Base-by-base conservation (phyloP, 495 filamentous ascomycete genomes). In the Lindgomyces ingoldianus region DNA sequence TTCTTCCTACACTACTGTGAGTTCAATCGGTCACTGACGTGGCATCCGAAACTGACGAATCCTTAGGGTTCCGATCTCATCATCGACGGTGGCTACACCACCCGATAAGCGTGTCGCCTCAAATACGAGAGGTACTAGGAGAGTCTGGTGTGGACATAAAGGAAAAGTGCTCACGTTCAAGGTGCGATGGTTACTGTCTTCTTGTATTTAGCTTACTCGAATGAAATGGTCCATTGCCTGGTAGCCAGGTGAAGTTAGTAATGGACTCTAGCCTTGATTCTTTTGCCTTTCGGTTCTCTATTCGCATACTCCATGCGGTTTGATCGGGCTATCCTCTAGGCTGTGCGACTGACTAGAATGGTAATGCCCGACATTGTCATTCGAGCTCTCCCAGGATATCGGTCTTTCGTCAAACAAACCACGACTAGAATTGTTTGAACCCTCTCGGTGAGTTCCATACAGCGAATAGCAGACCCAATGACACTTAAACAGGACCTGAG, bases 1-100 rank as follows among this genome's bases (percentile, higher is more conserved):
- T 1, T 81, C 85, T 4, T 86, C 87, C 42, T 96, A 93, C 75
- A 96, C 87, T 18, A 98, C 91, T 1, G 93, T 68, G 48, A 53
- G 65, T 51, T 27, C 24, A 6, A 14, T 19, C 18, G 8, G 19
- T 39, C 29, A 1, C 30, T 33, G 10, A 29, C 51, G 11, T 6
- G 29, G 4, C 4, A 8, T 26, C 21, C 24, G 26, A 30, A 9
- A 54, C 54, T 68, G 27, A 68, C 50, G 51, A 14, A 11, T 24
- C 14, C 8, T 8, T 25, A 68, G 65, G 65, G 91, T 6, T 78
- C 77, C 6, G 90, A 95, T 76, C 76, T 96, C 47, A 70, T 86
- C 42, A 85, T 93, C 63, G 91, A 96, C 73, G 91, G 91, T 48
- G 76, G 76, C 50, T 78, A 78, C 60, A 58, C 49, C 60, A 55